Evolutionary conservation across 495 filamentous ascomycete genomes (phyloP).

Genomic region (Amorphotheca resinae): DNA sequence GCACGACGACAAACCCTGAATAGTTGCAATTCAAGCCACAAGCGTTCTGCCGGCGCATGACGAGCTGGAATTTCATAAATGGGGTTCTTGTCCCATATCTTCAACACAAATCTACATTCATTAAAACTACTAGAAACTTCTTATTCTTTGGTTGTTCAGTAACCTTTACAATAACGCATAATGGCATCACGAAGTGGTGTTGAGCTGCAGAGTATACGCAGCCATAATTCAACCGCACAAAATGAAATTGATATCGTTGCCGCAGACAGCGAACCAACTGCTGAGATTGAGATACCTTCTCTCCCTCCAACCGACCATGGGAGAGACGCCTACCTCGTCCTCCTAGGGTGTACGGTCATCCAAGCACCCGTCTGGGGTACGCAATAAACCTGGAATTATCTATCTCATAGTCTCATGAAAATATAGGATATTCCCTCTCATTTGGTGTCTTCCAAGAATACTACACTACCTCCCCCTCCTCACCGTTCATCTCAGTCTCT

Average conservation of each 20-base stretch:
- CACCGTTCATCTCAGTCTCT: background rate
- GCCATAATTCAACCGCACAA: background rate
- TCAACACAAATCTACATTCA: too few species aligned
- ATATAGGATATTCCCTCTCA: constrained; percentile 35
- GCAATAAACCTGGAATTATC: constrained; percentile 3
- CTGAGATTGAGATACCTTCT: constrained; percentile 5
- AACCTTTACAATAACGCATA: too few species aligned
- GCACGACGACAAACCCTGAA: background rate
- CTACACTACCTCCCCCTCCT: constrained; percentile 24
- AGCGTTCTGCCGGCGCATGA: too few species aligned
- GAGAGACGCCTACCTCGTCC: constrained; percentile 42
- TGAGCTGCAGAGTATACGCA: background rate
- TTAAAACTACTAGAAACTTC: too few species aligned
- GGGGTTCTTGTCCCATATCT: too few species aligned
- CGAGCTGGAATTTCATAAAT: too few species aligned
- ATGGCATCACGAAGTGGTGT: background rate
- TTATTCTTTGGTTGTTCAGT: too few species aligned
- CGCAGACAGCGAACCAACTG: background rate
- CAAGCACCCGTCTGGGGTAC: constrained; percentile 49
- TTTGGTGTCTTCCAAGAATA: constrained; percentile 40
- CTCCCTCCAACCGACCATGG: constrained; percentile 43
- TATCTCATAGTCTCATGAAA: background rate
- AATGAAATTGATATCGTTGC: background rate
- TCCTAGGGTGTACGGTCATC: constrained; percentile 41
- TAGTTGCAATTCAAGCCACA: too few species aligned